Evolutionary conservation across 495 filamentous ascomycete species (phyloP), one percentile per base, ranked within the genome.

Genomic region (Penicillium bialowiezense): DNA sequence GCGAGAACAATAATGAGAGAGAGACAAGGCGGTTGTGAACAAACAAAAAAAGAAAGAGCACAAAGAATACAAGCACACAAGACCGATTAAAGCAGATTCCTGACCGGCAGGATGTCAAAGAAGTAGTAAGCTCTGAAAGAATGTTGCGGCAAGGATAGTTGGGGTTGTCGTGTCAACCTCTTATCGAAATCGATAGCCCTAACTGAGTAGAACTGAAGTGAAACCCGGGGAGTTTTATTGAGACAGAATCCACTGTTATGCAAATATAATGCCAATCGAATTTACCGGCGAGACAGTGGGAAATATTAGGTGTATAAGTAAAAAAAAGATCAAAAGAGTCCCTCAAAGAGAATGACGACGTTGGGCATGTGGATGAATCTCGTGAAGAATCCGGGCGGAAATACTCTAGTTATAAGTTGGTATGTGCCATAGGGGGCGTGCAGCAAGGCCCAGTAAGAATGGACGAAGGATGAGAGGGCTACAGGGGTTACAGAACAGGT

Each of bases 111-210:
- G 63, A 63, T 20, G 23, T 26, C 4, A 4, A 3, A 26, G 8
- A 26, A 26, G 23, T 4, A 4, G 23, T 26, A 3, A 8, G 4
- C 23, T 26, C 8, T 26, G 23, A 26, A 26, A 8, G 23, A 62
- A 68, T 71, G 67, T 68, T 62, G 70, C 62, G 43, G 69, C 65
- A 72, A 72, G 67, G 69, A 68, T 71, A 57, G 67, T 58, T 54
- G 54, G 57, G 57, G 70, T 75, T 72, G 71, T 75, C 70, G 65
- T 68, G 71, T 75, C 69, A 75, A 75, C 70, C 55, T 32, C 59
- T 48, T 64, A 65, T 68, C 64, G 60, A 63, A n/a, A 68, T 68
- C 60, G 60, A 63, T 69, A 64, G 60, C 60, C 55, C 63, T 64
- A 65, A 62, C 58, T 56, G 63, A 52, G 50, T 19, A 33, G 38